These are phyloP conservation scores for Neofusicoccum ribis DNA, from an alignment of 2,329 filamentous ascomycete species.

Conservation along the genomic window DNA sequence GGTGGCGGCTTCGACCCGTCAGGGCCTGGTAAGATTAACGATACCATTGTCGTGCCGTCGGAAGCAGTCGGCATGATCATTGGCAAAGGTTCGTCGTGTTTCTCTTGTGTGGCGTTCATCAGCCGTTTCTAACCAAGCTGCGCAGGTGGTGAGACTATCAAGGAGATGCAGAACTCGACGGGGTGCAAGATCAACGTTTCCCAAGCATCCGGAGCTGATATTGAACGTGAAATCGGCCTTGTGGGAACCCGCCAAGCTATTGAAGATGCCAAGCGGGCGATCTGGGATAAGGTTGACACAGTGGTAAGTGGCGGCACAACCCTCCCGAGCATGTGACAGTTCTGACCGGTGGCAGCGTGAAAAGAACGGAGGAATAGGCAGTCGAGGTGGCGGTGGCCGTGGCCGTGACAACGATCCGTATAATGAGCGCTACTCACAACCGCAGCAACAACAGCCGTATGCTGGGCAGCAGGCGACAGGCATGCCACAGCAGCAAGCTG, in stretches of 20 bases:
- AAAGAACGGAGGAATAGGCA: slow-evolving; percentile 46
- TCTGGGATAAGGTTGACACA: slow-evolving; percentile 89
- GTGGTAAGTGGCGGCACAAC: slow-evolving; percentile 62
- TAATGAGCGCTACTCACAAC: slow-evolving; percentile 50
- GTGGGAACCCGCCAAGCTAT: slow-evolving; percentile 78
- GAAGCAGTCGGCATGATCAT: slow-evolving; percentile 97
- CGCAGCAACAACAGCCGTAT: slow-evolving; percentile 42
- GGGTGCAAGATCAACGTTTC: slow-evolving; percentile 95
- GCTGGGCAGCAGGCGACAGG: slow-evolving; percentile 36
- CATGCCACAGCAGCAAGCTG: slow-evolving; percentile 30
- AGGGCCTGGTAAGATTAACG: slow-evolving; percentile 66
- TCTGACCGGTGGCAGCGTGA: slow-evolving; percentile 43
- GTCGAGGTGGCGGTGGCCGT: slow-evolving; percentile 34
- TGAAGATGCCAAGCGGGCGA: slow-evolving; percentile 75
- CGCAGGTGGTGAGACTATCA: slow-evolving; percentile 80
- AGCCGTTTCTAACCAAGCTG: slow-evolving; percentile 24
- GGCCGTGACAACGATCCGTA: slow-evolving; percentile 41
- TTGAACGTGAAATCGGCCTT: slow-evolving; percentile 82
- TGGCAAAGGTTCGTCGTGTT: slow-evolving; percentile 63
- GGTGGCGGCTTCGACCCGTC: slow-evolving; percentile 41
- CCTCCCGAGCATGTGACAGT: background rate
- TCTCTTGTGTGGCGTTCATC: background rate
- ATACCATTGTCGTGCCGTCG: slow-evolving; percentile 81
- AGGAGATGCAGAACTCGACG: slow-evolving; percentile 84
- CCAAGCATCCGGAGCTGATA: slow-evolving; percentile 75